Evolutionary conservation across 1,284 basidiomycete genomes (phyloP).

Genomic region (Neolentinus lepideus): DNA sequence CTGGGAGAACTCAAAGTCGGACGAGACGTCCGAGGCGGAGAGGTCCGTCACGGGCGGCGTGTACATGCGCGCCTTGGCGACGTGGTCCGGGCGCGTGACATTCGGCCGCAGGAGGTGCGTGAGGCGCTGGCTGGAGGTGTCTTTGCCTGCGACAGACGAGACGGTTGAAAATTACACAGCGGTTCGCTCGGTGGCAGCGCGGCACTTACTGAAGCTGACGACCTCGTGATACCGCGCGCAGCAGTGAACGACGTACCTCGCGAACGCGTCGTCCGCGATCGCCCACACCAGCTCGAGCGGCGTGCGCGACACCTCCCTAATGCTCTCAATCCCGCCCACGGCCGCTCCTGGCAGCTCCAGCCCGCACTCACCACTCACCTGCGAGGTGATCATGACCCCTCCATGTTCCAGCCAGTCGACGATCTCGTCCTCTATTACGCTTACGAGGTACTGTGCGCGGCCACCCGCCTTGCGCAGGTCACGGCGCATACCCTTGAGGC

Average conservation of each 20-base stretch:
- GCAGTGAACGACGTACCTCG: constrained; percentile 73
- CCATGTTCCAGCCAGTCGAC: constrained; percentile 52
- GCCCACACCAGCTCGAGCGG: constrained; percentile 66
- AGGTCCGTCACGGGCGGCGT: constrained; percentile 68
- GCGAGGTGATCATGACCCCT: constrained; percentile 48
- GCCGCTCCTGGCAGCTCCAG: constrained; percentile 31
- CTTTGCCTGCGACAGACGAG: constrained; percentile 48
- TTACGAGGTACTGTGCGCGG: constrained; percentile 51
- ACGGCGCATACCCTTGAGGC: constrained; percentile 65
- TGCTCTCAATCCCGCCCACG: constrained; percentile 43
- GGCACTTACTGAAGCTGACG: constrained; percentile 71
- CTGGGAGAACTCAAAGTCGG: constrained; percentile 40
- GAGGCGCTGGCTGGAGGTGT: constrained; percentile 49
- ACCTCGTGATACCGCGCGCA: constrained; percentile 72
- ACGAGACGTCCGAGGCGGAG: constrained; percentile 28
- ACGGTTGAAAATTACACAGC: constrained; percentile 1
- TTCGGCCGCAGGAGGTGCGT: constrained; percentile 77
- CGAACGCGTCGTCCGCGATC: constrained; percentile 60
- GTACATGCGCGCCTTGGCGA: constrained; percentile 36
- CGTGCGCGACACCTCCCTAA: constrained; percentile 58
- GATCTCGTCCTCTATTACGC: constrained; percentile 59
- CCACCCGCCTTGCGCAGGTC: constrained; percentile 57
- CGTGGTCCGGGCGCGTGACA: constrained; percentile 49
- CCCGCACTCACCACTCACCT: constrained; percentile 22
- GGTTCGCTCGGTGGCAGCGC: not conserved